Evolutionary conservation across 306 rosid species (phyloP).

Genomic region (Trifolium subterraneum): DNA sequence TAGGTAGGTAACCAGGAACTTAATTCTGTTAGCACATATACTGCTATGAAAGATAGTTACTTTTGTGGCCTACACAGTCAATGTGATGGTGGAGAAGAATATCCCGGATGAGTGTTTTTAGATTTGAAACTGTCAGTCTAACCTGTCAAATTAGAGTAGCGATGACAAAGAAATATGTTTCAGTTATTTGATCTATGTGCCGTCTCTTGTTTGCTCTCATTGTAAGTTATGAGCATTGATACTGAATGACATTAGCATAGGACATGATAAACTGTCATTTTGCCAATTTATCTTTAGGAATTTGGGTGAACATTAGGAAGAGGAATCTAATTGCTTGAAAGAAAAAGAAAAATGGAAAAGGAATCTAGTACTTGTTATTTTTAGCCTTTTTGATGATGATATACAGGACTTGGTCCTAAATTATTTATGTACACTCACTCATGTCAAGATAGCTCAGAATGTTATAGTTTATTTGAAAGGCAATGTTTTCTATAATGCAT

Average conservation of each 20-base stretch:
- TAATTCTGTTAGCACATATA: no score
- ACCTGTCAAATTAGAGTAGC: neutral
- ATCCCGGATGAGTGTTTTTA: neutral
- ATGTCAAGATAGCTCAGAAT: neutral
- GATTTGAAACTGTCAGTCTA: neutral
- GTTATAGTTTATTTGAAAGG: neutral
- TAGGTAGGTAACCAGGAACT: no score
- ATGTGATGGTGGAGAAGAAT: neutral
- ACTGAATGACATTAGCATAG: neutral
- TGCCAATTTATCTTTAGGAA: neutral
- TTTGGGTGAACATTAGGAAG: neutral
- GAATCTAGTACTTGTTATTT: neutral
- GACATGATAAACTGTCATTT: neutral
- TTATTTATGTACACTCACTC: neutral
- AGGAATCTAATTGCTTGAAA: neutral
- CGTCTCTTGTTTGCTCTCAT: neutral
- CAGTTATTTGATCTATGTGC: neutral
- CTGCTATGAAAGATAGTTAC: no score
- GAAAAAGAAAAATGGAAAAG: neutral
- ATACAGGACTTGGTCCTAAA: neutral
- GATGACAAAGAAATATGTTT: neutral
- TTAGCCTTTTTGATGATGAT: neutral
- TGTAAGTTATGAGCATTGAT: neutral
- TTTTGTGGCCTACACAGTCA: neutral
- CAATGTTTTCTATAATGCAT: neutral